A percentile compares a stretch with the other conserved stretches of the same genome.
Conservation (phyloP, 108 stramenopile species). For the Seminavis robusta region DNA sequence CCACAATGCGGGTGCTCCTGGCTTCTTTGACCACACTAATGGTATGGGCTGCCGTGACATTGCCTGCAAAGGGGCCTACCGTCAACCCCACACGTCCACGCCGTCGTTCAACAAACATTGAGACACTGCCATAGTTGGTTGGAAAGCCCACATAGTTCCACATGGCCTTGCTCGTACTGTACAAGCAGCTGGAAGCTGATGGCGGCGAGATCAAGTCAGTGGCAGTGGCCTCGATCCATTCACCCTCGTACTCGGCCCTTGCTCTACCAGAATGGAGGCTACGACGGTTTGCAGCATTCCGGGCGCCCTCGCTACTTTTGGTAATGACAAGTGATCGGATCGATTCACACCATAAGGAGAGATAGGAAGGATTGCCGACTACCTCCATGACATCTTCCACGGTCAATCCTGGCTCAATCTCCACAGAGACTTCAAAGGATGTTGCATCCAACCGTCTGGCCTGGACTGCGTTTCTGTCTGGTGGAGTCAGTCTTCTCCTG, state of each 20-base stretch:
- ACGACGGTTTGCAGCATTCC: neutral
- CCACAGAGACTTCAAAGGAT: too few relatives aligned
- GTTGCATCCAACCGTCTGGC: too few relatives aligned
- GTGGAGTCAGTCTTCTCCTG: too few relatives aligned
- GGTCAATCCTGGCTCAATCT: constrained; percentile 2
- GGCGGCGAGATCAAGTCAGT: constrained; percentile 42
- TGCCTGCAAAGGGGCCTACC: constrained; percentile 55
- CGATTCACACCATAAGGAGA: constrained; percentile 71
- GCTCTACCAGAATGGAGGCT: constrained; percentile 1
- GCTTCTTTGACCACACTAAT: too few relatives aligned
- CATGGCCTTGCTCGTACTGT: constrained; percentile 10
- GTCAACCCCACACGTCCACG: constrained; percentile 59
- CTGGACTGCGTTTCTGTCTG: too few relatives aligned
- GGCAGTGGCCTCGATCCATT: constrained; percentile 76
- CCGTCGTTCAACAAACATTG: constrained; percentile 67
- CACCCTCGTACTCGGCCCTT: constrained; percentile 54
- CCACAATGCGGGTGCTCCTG: too few relatives aligned
- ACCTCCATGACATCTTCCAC: constrained; percentile 52
- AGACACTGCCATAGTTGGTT: constrained; percentile 41
- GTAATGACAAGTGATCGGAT: constrained; percentile 56
- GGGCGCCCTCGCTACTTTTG: constrained; percentile 33
- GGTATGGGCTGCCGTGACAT: too few relatives aligned
- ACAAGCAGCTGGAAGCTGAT: constrained; percentile 14
- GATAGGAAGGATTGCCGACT: constrained; percentile 50
- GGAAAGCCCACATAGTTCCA: constrained; percentile 19